These are phyloP conservation scores for Seiridium unicorne DNA, from an alignment of 2,329 filamentous ascomycete genomes.

Conservation along the genomic window DNA sequence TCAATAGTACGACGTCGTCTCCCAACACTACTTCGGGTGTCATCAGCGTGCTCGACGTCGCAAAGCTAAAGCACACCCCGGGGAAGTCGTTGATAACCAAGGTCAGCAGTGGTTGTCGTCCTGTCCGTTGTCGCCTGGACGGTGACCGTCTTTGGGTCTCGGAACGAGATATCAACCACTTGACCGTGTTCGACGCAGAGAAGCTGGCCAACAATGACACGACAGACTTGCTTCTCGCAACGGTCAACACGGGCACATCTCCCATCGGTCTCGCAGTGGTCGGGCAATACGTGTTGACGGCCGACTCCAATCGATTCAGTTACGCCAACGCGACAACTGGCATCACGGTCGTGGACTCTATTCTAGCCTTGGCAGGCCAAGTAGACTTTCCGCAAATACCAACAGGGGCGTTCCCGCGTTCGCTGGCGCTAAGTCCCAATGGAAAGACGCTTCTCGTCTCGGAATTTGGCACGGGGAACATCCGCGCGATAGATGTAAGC, in stretches of 20 bases:
- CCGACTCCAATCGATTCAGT: slow-evolving; percentile 5
- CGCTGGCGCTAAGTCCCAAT: slow-evolving; percentile 3
- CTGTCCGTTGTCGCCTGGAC: slow-evolving; percentile 1
- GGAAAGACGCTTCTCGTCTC: slow-evolving; percentile 1
- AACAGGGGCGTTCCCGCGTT: not conserved
- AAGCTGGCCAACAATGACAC: not conserved
- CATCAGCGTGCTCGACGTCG: slow-evolving; percentile 2
- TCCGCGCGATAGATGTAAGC: slow-evolving; percentile 3
- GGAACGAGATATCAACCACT: not conserved
- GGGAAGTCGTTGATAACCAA: not conserved
- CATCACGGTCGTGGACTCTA: slow-evolving; percentile 1
- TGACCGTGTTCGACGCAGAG: not conserved
- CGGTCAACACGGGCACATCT: slow-evolving; percentile 7
- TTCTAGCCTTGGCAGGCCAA: not conserved
- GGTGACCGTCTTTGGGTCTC: slow-evolving; percentile 2
- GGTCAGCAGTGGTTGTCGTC: not conserved
- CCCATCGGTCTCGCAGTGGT: slow-evolving; percentile 4
- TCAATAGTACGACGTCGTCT: not conserved
- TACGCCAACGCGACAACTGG: slow-evolving; percentile 3
- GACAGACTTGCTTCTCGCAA: not conserved
- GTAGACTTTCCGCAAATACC: slow-evolving; percentile 3
- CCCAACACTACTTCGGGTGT: not conserved
- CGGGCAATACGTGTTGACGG: not conserved
- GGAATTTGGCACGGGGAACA: not conserved
- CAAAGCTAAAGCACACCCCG: not conserved